Percentiles rank a stretch among this genome's conserved stretches.
Evolutionary conservation across 768 basidiomycete genomes (phyloP).

Genomic region (Lentinula sp.): DNA sequence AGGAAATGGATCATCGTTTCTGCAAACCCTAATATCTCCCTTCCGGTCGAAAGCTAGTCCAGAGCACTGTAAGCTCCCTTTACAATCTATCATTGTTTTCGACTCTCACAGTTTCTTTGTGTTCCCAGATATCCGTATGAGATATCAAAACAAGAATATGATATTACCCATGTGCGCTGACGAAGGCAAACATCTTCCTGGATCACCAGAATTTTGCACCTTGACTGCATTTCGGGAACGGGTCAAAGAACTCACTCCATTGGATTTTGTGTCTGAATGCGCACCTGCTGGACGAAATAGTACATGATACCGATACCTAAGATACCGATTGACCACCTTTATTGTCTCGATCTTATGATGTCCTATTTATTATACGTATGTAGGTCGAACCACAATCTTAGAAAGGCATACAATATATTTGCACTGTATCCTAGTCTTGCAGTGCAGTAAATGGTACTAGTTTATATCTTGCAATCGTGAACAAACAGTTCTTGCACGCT

Average conservation of each 20-base stretch:
- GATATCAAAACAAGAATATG: constrained; percentile 67
- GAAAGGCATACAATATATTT: too few relatives aligned
- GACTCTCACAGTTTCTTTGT: neutral
- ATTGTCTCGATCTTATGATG: too few relatives aligned
- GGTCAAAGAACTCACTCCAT: constrained; percentile 59
- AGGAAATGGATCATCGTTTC: constrained; percentile 13
- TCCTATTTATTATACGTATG: too few relatives aligned
- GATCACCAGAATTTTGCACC: constrained; percentile 70
- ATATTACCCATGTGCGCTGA: constrained; percentile 58
- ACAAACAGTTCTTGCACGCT: too few relatives aligned
- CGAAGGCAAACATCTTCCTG: constrained; percentile 60
- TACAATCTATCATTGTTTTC: neutral
- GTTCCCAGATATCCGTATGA: constrained; percentile 57
- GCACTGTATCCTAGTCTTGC: too few relatives aligned
- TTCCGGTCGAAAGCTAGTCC: constrained; percentile 22
- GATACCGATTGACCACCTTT: too few relatives aligned
- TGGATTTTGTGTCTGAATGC: constrained; percentile 65
- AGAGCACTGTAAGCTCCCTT: constrained; percentile 37
- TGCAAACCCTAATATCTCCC: constrained; percentile 32
- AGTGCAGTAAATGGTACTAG: too few relatives aligned
- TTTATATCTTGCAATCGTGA: too few relatives aligned
- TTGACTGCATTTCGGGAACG: constrained; percentile 56
- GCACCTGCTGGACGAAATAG: constrained; percentile 19
- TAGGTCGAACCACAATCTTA: too few relatives aligned
- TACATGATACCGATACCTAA: neutral